A percentile compares a stretch with the other conserved stretches of the same genome.
These are phyloP conservation scores for Helenozyma baotianmanensis DNA, from an alignment of 805 yeast species.

Conservation along the genomic window DNA sequence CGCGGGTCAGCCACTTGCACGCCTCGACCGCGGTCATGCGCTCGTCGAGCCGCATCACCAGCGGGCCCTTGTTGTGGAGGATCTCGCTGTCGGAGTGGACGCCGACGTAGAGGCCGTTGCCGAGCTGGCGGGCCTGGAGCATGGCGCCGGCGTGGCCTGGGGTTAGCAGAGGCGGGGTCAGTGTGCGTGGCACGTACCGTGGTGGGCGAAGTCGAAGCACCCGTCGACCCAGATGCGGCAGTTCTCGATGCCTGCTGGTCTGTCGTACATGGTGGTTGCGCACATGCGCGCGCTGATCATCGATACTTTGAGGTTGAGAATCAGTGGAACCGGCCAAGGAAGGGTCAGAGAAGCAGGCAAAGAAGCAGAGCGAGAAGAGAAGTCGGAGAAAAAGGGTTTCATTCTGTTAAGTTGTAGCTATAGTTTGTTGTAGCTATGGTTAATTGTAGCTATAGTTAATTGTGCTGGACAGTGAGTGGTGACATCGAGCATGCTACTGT, in stretches of 20 bases:
- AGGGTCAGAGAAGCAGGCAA: too few species aligned
- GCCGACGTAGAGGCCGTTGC: slow-evolving; percentile 74
- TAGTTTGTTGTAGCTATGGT: too few species aligned
- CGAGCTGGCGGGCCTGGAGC: slow-evolving; percentile 84
- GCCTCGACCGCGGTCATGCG: slow-evolving; percentile 81
- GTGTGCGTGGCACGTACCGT: slow-evolving; percentile 47
- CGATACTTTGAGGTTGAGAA: too few species aligned
- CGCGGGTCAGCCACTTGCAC: slow-evolving; percentile 80
- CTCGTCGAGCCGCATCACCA: slow-evolving; percentile 82
- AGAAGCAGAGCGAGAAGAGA: not conserved
- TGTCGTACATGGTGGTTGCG: slow-evolving; percentile 32
- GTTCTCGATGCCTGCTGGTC: slow-evolving; percentile 41
- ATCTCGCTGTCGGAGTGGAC: slow-evolving; percentile 92
- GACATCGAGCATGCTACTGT: too few species aligned
- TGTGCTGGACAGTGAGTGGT: too few species aligned
- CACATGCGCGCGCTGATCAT: too few species aligned
- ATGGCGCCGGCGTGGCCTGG: slow-evolving; percentile 88
- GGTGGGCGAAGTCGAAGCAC: slow-evolving; percentile 96
- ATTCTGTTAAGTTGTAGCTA: not conserved
- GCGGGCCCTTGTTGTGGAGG: slow-evolving; percentile 79
- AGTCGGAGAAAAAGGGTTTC: not conserved
- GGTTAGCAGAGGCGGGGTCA: slow-evolving; percentile 21
- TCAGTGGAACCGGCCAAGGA: too few species aligned
- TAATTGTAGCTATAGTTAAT: too few species aligned
- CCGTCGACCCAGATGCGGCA: slow-evolving; percentile 91